These are phyloP conservation scores for Phaffia tasmanica DNA, from an alignment of 768 basidiomycete genomes.

Conservation along the genomic window DNA sequence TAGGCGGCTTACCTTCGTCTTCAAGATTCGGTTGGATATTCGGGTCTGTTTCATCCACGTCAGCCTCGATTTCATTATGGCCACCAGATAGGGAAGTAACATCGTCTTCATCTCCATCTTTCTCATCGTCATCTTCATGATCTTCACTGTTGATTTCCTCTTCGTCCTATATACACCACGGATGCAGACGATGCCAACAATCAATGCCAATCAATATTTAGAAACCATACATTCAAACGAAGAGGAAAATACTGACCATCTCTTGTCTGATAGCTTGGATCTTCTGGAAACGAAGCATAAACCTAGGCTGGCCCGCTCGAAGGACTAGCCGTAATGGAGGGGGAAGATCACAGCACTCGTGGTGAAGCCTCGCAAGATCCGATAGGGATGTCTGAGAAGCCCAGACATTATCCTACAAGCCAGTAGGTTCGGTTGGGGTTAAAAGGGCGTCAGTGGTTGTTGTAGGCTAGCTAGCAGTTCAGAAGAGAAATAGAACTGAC, in stretches of 20 bases:
- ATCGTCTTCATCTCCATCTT: background rate
- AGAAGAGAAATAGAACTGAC: slow-evolving; percentile 2
- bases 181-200: no score
- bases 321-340: slow-evolving; percentile 16
- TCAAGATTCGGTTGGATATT: background rate
- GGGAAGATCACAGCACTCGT: slow-evolving; percentile 19
- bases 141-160: slow-evolving; percentile 1
- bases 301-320: slow-evolving; percentile 13
- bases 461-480: background rate
- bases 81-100: background rate
- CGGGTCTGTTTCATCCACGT: background rate
- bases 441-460: background rate
- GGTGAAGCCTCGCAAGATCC: slow-evolving; percentile 17
- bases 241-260: background rate
- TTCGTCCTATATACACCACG: no score
- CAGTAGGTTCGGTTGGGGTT: background rate
- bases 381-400: slow-evolving; percentile 9
- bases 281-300: slow-evolving; percentile 21
- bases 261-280: slow-evolving; percentile 16
- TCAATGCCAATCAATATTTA: no score
- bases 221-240: no score
- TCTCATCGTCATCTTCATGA: slow-evolving; percentile 5
- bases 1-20: background rate
- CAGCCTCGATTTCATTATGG: background rate
- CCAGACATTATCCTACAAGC: slow-evolving; percentile 16